Base-by-base conservation (phyloP, 2,329 filamentous ascomycete genomes). In the Trichoderma endophyticum region DNA sequence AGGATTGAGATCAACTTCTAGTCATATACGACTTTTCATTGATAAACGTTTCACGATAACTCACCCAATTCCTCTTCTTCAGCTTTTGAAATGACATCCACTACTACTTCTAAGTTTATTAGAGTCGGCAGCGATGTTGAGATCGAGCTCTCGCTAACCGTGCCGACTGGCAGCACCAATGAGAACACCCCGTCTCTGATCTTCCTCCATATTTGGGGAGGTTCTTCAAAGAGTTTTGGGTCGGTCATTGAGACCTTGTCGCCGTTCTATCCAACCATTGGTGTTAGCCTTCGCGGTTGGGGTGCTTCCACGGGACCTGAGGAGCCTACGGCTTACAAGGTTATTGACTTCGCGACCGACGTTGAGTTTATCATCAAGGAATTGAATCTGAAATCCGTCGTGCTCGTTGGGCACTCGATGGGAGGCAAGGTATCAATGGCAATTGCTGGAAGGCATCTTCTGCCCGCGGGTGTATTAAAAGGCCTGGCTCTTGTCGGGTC, bases 41-140 rank as follows among this genome's bases (percentile, higher is more conserved):
- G 0, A 24, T 14, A 12, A 0, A 6, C 5, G 6, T 54, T 54
- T 54, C 21, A 24, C 0, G 1, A 54, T 2, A 54, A 2, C 11
- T 14, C 21, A 4, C n/a, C 12, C n/a, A 54, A 24, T 24, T 9
- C 7, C 8, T 54, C 3, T 54, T 54, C 48, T 14, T 54, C 48
- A 54, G 3, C n/a, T 54, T 54, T 24, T 54, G 48, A 54, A 5
- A 54, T 54, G 48, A 11, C 48, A 24, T 14, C 48, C 24, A 54
- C 11, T 6, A 24, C 48, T 54, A 1, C 43, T 6, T 54, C 21
- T 14, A 54, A 54, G 11, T 24, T 54, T 54, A 14, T 54, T 54
- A 54, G 5, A 24, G 21, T 54, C 11, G 14, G 11, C 21, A 24
- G 3, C n/a, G 48, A 54, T 21, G 21, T 54, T 54, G 21, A 54